Evolutionary conservation across 1,284 basidiomycete species (phyloP), one percentile per base, ranked within the genome.

Genomic region (Baeospora myosura): DNA sequence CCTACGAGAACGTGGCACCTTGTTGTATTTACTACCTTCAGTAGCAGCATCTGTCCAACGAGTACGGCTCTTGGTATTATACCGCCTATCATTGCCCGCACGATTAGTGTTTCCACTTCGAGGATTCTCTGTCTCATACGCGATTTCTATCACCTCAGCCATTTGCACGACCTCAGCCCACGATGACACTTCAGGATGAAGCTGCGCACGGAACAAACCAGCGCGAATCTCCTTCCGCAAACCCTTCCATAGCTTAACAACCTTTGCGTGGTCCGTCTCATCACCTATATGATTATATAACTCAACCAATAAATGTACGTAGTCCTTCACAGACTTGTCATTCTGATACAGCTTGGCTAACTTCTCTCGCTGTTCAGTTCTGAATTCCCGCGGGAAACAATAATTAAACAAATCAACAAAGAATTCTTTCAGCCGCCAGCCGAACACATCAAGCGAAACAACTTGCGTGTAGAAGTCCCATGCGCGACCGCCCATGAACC

Each of bases 301-400:
- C 28, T 57, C 54, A 36, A 60, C 49, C 0, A 67, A 52, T 34
- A 62, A 55, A 40, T 59, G 54, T 2, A 58, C 43, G 38, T 59
- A 69, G 25, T 52, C 53, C 12, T 39, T 45, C 0, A 60, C 52
- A 0, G 47, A 41, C 30, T 48, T 51, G 16, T 54, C 41, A 37
- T 53, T 45, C 32, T 62, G 60, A 28, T 43, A 46, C 29, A 45
- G 48, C 1, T 40, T 28, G 2, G 45, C 29, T 0, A 64, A 44
- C 25, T 59, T 54, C 20, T 51, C 38, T 0, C 53, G 28, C 40
- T 57, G 55, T 28, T 52, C 42, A 11, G 48, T 37, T 2, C 61
- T 49, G 43, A 61, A 70, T 29, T 68, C 54, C 0, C 60, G 41
- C 0, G 65, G 66, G 55, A 74, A 74, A 38, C 68, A 70, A 42